These are phyloP conservation scores for Ligustrum vulgare DNA, from an alignment of 257 asterid genomes.

Conservation along the genomic window DNA sequence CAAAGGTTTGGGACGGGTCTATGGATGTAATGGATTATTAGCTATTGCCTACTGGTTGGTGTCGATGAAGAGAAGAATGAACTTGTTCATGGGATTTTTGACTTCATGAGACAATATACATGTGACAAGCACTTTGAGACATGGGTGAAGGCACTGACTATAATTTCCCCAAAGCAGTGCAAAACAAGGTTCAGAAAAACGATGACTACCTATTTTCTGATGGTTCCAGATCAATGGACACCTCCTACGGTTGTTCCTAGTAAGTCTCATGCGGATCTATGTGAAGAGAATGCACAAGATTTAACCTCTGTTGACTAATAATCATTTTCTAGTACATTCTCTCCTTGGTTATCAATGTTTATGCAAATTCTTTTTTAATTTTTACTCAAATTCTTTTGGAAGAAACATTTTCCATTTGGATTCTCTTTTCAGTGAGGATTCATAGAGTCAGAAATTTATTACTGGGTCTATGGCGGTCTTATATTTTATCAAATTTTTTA, in stretches of 20 bases:
- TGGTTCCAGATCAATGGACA: slow-evolving; percentile 96
- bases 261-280: slow-evolving; percentile 58
- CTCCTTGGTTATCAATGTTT: slow-evolving; percentile 31
- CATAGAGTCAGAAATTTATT: too few species aligned
- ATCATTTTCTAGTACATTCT: slow-evolving; percentile 30
- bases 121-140: too few species aligned
- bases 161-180: slow-evolving; percentile 90
- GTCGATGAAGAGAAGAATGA: too few species aligned
- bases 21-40: too few species aligned
- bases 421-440: slow-evolving; percentile 25
- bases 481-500: too few species aligned
- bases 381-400: slow-evolving; percentile 53
- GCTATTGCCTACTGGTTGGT: too few species aligned
- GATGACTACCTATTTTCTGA: slow-evolving; percentile 82
- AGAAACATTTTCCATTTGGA: slow-evolving; percentile 33
- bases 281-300: slow-evolving; percentile 20
- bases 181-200: slow-evolving; percentile 91
- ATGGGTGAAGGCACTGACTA: too few species aligned
- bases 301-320: slow-evolving; percentile 27
- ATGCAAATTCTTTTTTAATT: slow-evolving; percentile 8
- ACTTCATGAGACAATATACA: too few species aligned
- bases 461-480: too few species aligned
- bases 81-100: too few species aligned
- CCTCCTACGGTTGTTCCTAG: slow-evolving; percentile 55
- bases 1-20: too few species aligned